Evolutionary conservation across 768 basidiomycete genomes (phyloP).

Genomic region (Floccularia luteovirens): DNA sequence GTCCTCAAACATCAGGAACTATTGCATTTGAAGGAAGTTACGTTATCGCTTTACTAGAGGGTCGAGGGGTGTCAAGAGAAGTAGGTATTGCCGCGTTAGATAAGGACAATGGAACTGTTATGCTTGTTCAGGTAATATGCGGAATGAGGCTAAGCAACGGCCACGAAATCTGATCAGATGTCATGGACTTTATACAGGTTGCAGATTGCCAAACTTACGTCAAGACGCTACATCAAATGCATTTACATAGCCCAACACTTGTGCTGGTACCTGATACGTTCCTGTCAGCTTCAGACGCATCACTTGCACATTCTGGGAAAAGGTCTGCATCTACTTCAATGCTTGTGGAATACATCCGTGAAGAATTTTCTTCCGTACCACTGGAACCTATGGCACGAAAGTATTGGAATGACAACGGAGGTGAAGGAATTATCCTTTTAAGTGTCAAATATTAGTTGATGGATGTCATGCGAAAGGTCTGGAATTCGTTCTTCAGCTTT

Average conservation of each 20-base stretch:
- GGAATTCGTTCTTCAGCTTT: slow-evolving; percentile 72
- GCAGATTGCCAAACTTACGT: slow-evolving; percentile 86
- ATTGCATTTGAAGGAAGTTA: slow-evolving; percentile 52
- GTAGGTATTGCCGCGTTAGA: slow-evolving; percentile 87
- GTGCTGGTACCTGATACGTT: slow-evolving; percentile 83
- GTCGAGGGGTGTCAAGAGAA: slow-evolving; percentile 72
- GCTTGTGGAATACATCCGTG: slow-evolving; percentile 63
- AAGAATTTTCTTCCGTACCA: slow-evolving; percentile 63
- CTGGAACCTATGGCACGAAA: slow-evolving; percentile 68
- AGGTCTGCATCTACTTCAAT: slow-evolving; percentile 43
- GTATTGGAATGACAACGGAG: slow-evolving; percentile 82
- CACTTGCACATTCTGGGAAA: slow-evolving; percentile 34
- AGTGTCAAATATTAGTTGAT: slow-evolving; percentile 1
- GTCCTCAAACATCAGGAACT: slow-evolving; percentile 62
- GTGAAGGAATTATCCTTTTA: slow-evolving; percentile 24
- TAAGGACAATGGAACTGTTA: slow-evolving; percentile 65
- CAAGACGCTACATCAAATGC: slow-evolving; percentile 83
- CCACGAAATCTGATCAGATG: slow-evolving; percentile 1
- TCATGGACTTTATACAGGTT: slow-evolving; percentile 35
- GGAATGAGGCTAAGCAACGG: too few species aligned
- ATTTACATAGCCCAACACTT: slow-evolving; percentile 61
- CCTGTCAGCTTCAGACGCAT: slow-evolving; percentile 47
- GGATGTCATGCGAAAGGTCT: slow-evolving; percentile 46
- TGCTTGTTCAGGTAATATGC: slow-evolving; percentile 68
- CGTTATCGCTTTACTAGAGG: slow-evolving; percentile 67